Evolutionary conservation across 129 eudicot species (phyloP).

Genomic region (Pseudognaphalium luteoalbum): DNA sequence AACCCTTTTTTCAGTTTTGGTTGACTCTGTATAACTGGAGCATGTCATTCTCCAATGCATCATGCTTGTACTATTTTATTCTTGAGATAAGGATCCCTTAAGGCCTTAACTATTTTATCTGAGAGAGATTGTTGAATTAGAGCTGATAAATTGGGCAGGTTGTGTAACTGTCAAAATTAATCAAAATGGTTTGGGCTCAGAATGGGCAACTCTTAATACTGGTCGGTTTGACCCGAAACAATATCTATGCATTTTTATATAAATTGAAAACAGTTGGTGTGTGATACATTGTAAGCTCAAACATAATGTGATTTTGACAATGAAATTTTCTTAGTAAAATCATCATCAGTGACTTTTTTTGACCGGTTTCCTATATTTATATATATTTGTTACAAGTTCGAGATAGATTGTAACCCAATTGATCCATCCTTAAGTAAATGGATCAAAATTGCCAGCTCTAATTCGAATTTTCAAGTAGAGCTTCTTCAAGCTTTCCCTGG

Average conservation of each 20-base stretch:
- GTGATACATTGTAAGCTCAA: neutral
- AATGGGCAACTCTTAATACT: neutral
- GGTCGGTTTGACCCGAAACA: neutral
- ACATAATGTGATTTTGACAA: neutral
- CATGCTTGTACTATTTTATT: neutral
- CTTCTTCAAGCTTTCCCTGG: neutral
- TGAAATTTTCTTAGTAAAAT: neutral
- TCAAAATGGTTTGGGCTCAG: neutral
- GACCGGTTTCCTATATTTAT: neutral
- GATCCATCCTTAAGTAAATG: slow-evolving; percentile 2
- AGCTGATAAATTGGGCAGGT: neutral
- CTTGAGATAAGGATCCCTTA: neutral
- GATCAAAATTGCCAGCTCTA: neutral
- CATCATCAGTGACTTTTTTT: neutral
- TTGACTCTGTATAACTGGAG: slow-evolving; percentile 12
- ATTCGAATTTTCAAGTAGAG: neutral
- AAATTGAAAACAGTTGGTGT: neutral
- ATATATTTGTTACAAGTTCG: neutral
- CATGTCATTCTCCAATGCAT: too few species aligned
- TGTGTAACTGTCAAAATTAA: neutral
- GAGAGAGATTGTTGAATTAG: neutral
- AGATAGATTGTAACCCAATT: neutral
- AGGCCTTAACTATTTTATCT: neutral
- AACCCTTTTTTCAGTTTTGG: neutral
- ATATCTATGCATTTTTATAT: neutral